Conservation (phyloP, 1,284 basidiomycete species). For the Fomitopsis pinicola region DNA sequence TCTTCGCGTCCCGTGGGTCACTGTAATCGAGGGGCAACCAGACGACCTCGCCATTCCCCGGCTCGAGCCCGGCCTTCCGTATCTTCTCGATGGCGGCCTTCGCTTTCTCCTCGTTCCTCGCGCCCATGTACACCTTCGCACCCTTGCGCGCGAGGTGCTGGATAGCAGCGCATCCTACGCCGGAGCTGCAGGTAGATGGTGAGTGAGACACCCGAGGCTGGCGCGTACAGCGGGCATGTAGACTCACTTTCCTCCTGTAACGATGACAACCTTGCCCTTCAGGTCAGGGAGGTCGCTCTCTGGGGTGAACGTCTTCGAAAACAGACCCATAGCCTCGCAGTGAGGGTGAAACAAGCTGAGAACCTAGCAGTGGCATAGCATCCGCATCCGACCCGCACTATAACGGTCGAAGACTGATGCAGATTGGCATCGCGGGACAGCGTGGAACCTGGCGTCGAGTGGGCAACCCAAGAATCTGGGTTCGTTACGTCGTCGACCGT, state of each 20-base stretch:
- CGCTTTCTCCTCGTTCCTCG: slow-evolving; percentile 36
- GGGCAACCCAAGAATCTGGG: too few relatives aligned
- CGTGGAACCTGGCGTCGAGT: too few relatives aligned
- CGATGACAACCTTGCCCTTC: slow-evolving; percentile 34
- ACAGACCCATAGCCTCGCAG: background rate
- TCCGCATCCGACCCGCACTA: too few relatives aligned
- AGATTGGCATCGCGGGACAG: too few relatives aligned
- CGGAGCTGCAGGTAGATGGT: slow-evolving; percentile 20
- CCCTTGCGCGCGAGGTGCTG: slow-evolving; percentile 35
- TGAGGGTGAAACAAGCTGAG: background rate
- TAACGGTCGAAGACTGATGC: too few relatives aligned
- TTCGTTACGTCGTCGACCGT: too few relatives aligned
- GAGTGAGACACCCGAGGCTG: background rate
- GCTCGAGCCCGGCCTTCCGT: slow-evolving; percentile 28
- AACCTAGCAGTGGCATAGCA: background rate
- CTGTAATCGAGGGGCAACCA: slow-evolving; percentile 44
- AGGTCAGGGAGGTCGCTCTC: slow-evolving; percentile 28
- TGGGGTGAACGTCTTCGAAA: slow-evolving; percentile 18
- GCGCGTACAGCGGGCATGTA: background rate
- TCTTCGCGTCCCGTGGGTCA: slow-evolving; percentile 37
- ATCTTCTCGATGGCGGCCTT: slow-evolving; percentile 34
- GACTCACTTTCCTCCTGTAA: slow-evolving; percentile 38
- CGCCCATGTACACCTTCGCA: slow-evolving; percentile 41
- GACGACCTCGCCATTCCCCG: slow-evolving; percentile 33
- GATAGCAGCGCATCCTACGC: slow-evolving; percentile 37